A percentile compares a stretch with the other conserved stretches of the same genome.
Evolutionary conservation across 305 asterid species (phyloP).

Genomic region (Coffea humblotiana): DNA sequence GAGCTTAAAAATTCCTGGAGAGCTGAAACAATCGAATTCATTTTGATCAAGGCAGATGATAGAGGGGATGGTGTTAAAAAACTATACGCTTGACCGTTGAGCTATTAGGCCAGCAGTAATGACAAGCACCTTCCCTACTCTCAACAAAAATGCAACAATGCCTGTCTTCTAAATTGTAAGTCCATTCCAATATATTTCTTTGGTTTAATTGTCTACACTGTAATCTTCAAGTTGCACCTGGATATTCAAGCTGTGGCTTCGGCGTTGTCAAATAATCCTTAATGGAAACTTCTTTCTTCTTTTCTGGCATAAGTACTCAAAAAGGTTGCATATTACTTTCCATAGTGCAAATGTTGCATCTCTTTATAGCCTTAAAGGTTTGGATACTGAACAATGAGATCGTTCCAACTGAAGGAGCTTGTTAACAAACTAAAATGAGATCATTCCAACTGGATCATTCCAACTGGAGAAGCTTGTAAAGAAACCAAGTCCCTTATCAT

Average conservation of each 20-base stretch:
- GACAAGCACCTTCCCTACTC: background rate
- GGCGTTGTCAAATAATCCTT: background rate
- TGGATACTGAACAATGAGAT: background rate
- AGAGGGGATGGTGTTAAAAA: background rate
- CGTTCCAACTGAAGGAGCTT: background rate
- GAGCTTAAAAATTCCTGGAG: background rate
- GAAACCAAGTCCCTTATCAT: background rate
- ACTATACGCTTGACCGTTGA: background rate
- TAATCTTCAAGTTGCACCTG: background rate
- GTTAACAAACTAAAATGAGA: background rate
- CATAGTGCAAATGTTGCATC: background rate
- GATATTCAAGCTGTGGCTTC: background rate
- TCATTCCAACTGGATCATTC: background rate
- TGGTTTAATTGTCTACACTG: background rate
- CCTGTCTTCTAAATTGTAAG: background rate
- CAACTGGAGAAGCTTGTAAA: background rate
- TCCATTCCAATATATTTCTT: background rate
- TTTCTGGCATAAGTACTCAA: background rate
- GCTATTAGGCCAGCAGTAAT: background rate
- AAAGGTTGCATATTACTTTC: background rate
- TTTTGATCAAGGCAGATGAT: background rate
- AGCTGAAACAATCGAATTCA: background rate
- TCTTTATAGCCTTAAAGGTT: background rate
- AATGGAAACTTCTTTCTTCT: background rate
- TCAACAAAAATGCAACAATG: background rate